A percentile compares a stretch with the other conserved stretches of the same genome.
phyloP scores from a whole-genome alignment of 1,139 yeast genomes.

The Maudiozyma humilis region DNA sequence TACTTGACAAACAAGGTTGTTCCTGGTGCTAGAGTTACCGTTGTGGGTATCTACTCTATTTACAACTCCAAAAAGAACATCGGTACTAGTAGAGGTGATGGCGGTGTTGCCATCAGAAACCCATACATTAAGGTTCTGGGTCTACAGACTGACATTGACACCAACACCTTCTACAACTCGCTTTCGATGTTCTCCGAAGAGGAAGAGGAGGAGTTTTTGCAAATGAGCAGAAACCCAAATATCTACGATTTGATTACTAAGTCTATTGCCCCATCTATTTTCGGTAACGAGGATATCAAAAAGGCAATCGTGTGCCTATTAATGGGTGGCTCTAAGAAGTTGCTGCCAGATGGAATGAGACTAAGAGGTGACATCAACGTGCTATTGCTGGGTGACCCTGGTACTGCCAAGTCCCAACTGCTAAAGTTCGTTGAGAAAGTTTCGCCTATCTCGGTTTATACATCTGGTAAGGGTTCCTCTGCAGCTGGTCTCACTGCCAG shows the following conservation, averaged over 20 bases:
- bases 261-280: slow-evolving; percentile 94
- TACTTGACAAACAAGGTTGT: slow-evolving; percentile 82
- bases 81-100: slow-evolving; percentile 15
- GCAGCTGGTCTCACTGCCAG: slow-evolving; percentile 99
- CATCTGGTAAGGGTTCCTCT: slow-evolving; percentile 98
- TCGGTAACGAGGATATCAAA: slow-evolving; percentile 87
- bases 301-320: slow-evolving; percentile 86
- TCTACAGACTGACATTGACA: slow-evolving; percentile 72
- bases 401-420: slow-evolving; percentile 95
- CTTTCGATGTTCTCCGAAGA: slow-evolving; percentile 66
- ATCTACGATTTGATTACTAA: slow-evolving; percentile 76
- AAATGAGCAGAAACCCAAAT: slow-evolving; percentile 73
- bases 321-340: slow-evolving; percentile 89
- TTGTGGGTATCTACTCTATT: slow-evolving; percentile 86
- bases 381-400: slow-evolving; percentile 90
- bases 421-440: slow-evolving; percentile 91
- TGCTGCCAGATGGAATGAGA: slow-evolving; percentile 93
- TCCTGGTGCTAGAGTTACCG: slow-evolving; percentile 91
- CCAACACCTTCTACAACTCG: slow-evolving; percentile 54
- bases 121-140: slow-evolving; percentile 88
- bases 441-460: slow-evolving; percentile 89
- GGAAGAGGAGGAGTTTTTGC: slow-evolving; percentile 86
- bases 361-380: slow-evolving; percentile 96
- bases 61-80: slow-evolving; percentile 54
- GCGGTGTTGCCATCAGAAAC: slow-evolving; percentile 78